A percentile compares a stretch with the other conserved stretches of the same genome.
Conservation (phyloP, 2,329 filamentous ascomycete species). For the Chalara sp. region DNA sequence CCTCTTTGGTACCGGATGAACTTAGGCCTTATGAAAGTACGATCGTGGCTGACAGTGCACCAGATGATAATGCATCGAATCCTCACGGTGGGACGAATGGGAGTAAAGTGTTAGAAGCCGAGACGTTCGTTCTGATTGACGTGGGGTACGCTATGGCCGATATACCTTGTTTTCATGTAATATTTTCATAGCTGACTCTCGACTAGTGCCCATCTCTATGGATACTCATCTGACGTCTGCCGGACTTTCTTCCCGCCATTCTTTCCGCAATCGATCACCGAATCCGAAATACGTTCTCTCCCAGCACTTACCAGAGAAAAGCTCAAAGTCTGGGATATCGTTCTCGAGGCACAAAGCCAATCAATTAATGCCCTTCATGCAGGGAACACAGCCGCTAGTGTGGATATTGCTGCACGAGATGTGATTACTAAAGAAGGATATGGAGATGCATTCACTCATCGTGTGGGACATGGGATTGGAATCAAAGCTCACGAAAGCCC, state of each 20-base stretch:
- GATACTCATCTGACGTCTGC: conserved; percentile 58
- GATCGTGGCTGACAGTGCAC: conserved; percentile 2
- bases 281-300: conserved; percentile 5
- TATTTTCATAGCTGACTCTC: conserved; percentile 1
- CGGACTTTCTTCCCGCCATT: conserved; percentile 49
- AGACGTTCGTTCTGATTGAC: conserved; percentile 56
- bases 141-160: conserved; percentile 34
- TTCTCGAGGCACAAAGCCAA: conserved; percentile 54
- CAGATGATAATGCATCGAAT: conserved; percentile 32
- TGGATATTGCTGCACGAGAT: conserved; percentile 52
- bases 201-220: conserved; percentile 46
- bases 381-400: conserved; percentile 48
- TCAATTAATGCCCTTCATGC: conserved; percentile 43
- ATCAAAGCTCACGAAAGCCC: conserved; percentile 62
- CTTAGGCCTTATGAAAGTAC: background rate
- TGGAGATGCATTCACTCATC: conserved; percentile 52
- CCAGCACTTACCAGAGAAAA: conserved; percentile 36
- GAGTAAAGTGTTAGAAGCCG: conserved; percentile 41
- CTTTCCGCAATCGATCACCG: conserved; percentile 20
- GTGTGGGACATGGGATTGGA: conserved; percentile 57
- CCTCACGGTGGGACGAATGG: conserved; percentile 34
- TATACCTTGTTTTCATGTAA: background rate
- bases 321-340: conserved; percentile 50
- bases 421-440: conserved; percentile 54
- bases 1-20: conserved; percentile 38